Percentiles rank a stretch among this genome's conserved stretches.
Conservation (phyloP, 306 rosid genomes). For the Dryas alaskensis region DNA sequence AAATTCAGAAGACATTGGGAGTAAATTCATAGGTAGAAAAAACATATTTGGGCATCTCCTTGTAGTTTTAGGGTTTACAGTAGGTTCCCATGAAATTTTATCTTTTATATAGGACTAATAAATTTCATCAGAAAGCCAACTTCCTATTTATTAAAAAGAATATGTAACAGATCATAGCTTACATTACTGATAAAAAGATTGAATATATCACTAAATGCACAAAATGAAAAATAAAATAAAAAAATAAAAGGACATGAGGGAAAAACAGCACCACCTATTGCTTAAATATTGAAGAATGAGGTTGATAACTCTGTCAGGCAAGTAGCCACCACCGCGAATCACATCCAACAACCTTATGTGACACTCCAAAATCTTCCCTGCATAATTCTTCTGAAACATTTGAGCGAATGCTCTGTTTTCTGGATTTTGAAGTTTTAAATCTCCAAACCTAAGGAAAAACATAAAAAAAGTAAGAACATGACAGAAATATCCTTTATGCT, state of each 20-base stretch:
- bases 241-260: background rate
- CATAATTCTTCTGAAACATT: slow-evolving; percentile 89
- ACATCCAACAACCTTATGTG: slow-evolving; percentile 80
- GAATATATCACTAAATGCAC: background rate
- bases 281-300: slow-evolving; percentile 85
- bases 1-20: background rate
- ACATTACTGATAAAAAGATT: background rate
- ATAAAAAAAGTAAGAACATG: slow-evolving; percentile 3
- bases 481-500: background rate
- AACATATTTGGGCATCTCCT: background rate
- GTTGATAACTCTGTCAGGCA: slow-evolving; percentile 93
- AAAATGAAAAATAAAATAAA: background rate
- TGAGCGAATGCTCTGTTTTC: slow-evolving; percentile 90
- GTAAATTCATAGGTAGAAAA: background rate
- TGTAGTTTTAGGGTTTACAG: background rate
- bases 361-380: slow-evolving; percentile 89
- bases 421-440: slow-evolving; percentile 88
- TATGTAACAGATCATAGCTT: no score
- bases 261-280: slow-evolving; percentile 57
- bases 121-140: background rate
- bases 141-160: no score
- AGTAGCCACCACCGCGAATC: slow-evolving; percentile 79
- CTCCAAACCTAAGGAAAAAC: slow-evolving; percentile 66
- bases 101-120: background rate
- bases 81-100: background rate